Evolutionary conservation across 148 eudicot species (phyloP), one percentile per base, ranked within the genome.

Genomic region (Nepenthes mirabilis): DNA sequence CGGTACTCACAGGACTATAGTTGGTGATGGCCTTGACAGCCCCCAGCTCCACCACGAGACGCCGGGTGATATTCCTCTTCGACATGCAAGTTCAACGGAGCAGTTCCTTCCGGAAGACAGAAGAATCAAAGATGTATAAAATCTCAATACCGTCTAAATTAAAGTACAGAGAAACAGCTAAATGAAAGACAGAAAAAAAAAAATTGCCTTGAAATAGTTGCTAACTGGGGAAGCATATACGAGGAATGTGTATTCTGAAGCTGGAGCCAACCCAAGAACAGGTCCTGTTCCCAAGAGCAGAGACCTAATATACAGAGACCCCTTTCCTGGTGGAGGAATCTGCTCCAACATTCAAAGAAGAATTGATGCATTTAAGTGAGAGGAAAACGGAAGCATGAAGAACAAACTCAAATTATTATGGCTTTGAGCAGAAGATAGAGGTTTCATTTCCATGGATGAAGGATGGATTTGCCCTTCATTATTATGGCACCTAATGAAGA

Each of bases 301-400:
- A 65, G 97, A 97, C 74, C 99, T 86, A 58, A 89, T 70, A 63
- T 89, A 94, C 13, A 94, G 83, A 52, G 91, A 72, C 52, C 99
- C 99, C 81, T 89, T 94, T 64, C 87, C 99, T 2, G 77, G 70
- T 14, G 99, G 99, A 63, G 99, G 99, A 70, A 94, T 86, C 99
- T 94, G 73, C 66, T 23, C 13, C 6, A 37, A 33, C 32, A 32
- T 2, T 37, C 36, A 3, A 14, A 55, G 36, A 2, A 32, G 35
- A 32, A 33, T 32, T 3, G 5, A 23, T 23, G 23, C 23, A 23
- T 23, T 23, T 13, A 52, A 12, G 14, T 5, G 10, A 49, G 32
- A 40, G 2, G 55, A n/a, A 52, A 3, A 5, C 2, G 1, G 32
- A 11, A 52, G 6, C 6, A 6, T 11, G 14, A 52, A 12, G 23